Percentiles rank a stretch among this genome's conserved stretches.
phyloP scores from a whole-genome alignment of 208 protist genomes.

The Zelonia costaricensis region DNA sequence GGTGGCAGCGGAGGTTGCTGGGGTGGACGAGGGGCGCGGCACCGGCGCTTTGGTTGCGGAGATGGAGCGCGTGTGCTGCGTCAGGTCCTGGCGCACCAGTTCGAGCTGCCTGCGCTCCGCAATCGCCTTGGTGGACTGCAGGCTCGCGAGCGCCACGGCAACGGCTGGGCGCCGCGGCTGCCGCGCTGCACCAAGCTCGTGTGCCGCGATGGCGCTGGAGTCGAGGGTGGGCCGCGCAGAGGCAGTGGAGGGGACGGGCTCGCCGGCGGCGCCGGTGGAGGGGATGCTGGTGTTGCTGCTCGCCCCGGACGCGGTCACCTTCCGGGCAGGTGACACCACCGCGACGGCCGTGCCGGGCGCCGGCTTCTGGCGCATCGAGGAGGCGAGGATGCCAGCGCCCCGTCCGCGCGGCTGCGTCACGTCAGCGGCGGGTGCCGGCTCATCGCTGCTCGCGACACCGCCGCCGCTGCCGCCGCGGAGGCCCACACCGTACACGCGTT shows the following conservation, averaged over 20 bases:
- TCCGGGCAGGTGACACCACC: neutral
- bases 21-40: neutral
- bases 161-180: slow-evolving; percentile 17
- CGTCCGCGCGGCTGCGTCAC: slow-evolving; percentile 14
- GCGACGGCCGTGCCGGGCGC: neutral
- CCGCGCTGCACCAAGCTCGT: too few relatives aligned
- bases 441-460: slow-evolving; percentile 5
- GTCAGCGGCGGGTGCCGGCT: slow-evolving; percentile 2
- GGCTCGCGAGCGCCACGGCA: slow-evolving; percentile 12
- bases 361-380: slow-evolving; percentile 26
- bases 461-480: slow-evolving; percentile 2
- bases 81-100: slow-evolving; percentile 18
- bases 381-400: slow-evolving; percentile 12
- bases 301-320: neutral
- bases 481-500: slow-evolving; percentile 27
- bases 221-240: slow-evolving; percentile 15
- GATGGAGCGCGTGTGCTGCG: neutral
- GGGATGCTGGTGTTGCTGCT: neutral
- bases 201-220: slow-evolving; percentile 2
- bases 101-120: slow-evolving; percentile 17
- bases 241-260: neutral
- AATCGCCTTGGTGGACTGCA: slow-evolving; percentile 16
- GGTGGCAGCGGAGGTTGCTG: neutral
- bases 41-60: neutral
- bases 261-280: neutral